Evolutionary conservation across 169 alveolate species (phyloP), one percentile per base, ranked within the genome.

Genomic region (Perkinsus chesapeaki): DNA sequence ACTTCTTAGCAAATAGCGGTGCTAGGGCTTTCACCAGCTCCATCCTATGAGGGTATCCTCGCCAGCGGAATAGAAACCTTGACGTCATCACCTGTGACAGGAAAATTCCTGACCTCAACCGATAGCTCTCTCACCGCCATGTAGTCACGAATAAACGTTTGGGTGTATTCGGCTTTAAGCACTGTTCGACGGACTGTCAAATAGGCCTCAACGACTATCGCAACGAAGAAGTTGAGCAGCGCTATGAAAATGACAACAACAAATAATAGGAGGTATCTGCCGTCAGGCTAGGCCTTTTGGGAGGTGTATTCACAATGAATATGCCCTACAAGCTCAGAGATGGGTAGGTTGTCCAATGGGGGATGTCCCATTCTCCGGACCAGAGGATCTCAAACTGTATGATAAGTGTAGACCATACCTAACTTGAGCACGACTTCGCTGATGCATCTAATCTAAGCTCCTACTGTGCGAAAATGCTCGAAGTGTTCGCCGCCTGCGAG

Each of bases 311-410:
- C n/a, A n/a, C 72, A 47, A 47, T 9, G 19, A 47, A 16, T 27
- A 60, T 60, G 31, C 37, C 3, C 27, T 60, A 60, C 82, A 60
- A 60, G 82, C 82, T 60, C 12, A 60, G 23, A 7, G 82, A 27
- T 0, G 82, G 82, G 27, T 60, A 34, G 31, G 82, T 20, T 16
- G 82, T 5, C 82, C 82, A 60, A 16, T 60, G 3, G 12, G 82
- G 82, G 82, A 60, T 60, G 82, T 60, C 82, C 82, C 82, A 60
- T 34, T 60, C 82, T 60, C 82, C 82, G 37, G 82, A 60, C 82
- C 82, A 60, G 82, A 60, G 82, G 31, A 60, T 60, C 82, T 60
- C 82, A 16, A 60, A 60, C 23, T 60, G 82, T 60, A 60, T 3
- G 36, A 60, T 34, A 1, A 60, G 23, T 9, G 82, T 60, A 27